Base-by-base conservation (phyloP, 2,329 filamentous ascomycete genomes). In the Fusarium fujikuroi region DNA sequence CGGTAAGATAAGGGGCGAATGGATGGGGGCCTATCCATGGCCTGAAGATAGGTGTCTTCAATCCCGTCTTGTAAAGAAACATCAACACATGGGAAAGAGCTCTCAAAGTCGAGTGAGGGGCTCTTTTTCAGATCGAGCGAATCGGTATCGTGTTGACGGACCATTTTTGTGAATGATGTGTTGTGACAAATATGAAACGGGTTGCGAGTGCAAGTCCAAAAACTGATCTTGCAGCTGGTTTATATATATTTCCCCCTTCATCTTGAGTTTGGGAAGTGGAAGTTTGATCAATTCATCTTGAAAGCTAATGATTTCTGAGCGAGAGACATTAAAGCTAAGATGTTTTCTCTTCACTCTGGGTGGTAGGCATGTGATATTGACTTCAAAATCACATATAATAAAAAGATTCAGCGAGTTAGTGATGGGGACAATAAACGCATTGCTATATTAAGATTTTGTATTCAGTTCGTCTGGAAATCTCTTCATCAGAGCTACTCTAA, bases 1-100 rank as follows among this genome's bases (percentile, higher is more conserved):
- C 25, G 18, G 12, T 28, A 19, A 28, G 44, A 28, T 14, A 21
- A 10, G 8, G 44, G 18, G 18, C 9, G 11, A 6, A 14, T 19
- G 11, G 49, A 34, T 7, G 44, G 21, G 1, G 53, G 23, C 8
- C 23, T 46, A 19, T 34, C 7, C 5, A 15, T 34, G 14, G 11
- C 32, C 32, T 34, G 32, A 34, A 25, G 30, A 12, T 73, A 50
- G 9, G 58, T 39, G 10, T 69, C 70, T 19, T 56, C 42, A 16
- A 14, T 15, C 11, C 21, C 39, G 39, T 72, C 64, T 28, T 32
- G 36, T 21, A 49, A 21, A 32, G 61, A 65, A 34, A 64, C 9
- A 40, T 43, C 36, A n/a, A 44, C n/a, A 7, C 50, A 63, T 5
- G 37, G 52, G 5, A 25, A 49, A 5, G 58, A 56, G 2, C 36